These are phyloP conservation scores for Candida buenavistaensis DNA, from an alignment of 1,139 yeast genomes.

Conservation along the genomic window DNA sequence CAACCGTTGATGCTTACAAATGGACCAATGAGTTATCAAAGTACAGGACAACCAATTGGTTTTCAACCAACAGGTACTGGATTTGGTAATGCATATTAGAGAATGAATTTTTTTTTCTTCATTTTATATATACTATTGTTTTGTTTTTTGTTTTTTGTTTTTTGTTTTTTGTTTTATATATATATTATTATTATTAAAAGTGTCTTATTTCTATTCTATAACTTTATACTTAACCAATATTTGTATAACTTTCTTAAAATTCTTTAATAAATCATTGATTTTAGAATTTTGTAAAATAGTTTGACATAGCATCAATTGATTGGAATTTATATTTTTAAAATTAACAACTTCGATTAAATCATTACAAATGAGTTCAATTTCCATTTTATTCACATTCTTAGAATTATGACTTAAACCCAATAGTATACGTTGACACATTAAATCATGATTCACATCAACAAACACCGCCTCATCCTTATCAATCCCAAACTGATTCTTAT, in stretches of 20 bases:
- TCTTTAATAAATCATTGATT: conserved; percentile 19
- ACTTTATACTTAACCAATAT: conserved; percentile 14
- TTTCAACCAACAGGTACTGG: conserved; percentile 17
- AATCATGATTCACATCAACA: conserved; percentile 22
- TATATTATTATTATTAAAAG: conserved; percentile 4
- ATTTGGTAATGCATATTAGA: conserved; percentile 56
- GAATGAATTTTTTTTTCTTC: not conserved
- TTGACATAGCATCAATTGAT: conserved; percentile 16
- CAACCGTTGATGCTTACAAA: conserved; percentile 71
- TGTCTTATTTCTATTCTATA: conserved; percentile 8
- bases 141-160: conserved; percentile 4
- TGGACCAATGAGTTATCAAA: conserved; percentile 58
- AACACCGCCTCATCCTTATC: conserved; percentile 12
- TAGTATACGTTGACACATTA: conserved; percentile 25
- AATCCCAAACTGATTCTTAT: conserved; percentile 13
- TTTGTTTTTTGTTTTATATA: conserved; percentile 7
- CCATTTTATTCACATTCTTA: conserved; percentile 11
- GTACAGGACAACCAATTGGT: conserved; percentile 47
- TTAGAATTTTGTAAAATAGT: conserved; percentile 18
- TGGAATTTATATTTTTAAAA: conserved; percentile 4
- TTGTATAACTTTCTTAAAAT: conserved; percentile 17
- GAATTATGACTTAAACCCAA: not conserved
- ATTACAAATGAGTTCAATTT: conserved; percentile 21
- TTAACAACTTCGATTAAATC: conserved; percentile 15
- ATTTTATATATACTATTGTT: not conserved